Evolutionary conservation across 2,329 filamentous ascomycete species (phyloP).

Genomic region (Penicillium janthinellum): DNA sequence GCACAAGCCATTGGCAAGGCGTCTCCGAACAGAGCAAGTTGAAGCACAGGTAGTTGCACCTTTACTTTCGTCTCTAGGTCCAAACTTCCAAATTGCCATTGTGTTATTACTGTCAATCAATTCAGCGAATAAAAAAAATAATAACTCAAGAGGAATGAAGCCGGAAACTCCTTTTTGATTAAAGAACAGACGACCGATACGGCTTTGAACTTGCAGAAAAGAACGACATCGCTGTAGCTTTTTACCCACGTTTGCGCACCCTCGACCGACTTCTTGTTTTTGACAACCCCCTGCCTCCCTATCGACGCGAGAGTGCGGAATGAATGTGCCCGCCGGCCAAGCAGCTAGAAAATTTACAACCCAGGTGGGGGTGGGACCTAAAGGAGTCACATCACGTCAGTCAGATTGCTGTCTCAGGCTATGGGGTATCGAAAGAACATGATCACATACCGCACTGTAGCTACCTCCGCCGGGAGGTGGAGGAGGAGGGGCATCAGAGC

Average conservation of each 20-base stretch:
- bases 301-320: not conserved
- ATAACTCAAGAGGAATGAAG: not conserved
- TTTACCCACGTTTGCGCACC: constrained; percentile 13
- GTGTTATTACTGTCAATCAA: not conserved
- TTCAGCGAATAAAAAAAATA: not conserved
- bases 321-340: too few species aligned
- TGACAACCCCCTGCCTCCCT: not conserved
- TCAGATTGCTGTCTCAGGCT: constrained; percentile 6
- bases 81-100: not conserved
- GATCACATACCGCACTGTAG: constrained; percentile 64
- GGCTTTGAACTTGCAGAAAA: constrained; percentile 8
- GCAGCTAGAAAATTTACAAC: constrained; percentile 35
- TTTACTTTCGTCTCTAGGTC: too few species aligned
- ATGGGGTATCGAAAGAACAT: not conserved
- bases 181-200: constrained; percentile 5
- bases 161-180: constrained; percentile 18
- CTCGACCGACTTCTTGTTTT: constrained; percentile 13
- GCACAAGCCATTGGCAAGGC: too few species aligned
- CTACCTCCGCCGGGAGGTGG: constrained; percentile 47
- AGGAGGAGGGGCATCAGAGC: constrained; percentile 61
- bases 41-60: too few species aligned
- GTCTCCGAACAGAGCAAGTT: too few species aligned
- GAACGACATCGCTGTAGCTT: constrained; percentile 15
- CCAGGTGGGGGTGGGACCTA: constrained; percentile 57
- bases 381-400: constrained; percentile 1